A percentile compares a stretch with the other conserved stretches of the same genome.
Conservation (phyloP, 176 grass and related monocot genomes). For the Typha latifolia region DNA sequence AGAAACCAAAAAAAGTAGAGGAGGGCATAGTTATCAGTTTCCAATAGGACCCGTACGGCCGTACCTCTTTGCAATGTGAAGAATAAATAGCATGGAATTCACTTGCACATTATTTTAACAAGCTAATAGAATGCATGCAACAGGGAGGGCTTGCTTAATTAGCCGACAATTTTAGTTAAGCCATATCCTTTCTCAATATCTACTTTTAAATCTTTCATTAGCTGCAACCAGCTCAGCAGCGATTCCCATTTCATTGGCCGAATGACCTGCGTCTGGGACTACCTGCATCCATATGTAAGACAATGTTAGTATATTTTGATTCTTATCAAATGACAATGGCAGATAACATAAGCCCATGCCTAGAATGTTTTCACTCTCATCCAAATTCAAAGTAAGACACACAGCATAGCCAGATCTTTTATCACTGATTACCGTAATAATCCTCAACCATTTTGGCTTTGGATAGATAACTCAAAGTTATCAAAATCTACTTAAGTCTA, state of each 20-base stretch:
- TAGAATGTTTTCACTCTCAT: background rate
- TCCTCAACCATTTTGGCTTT: no score
- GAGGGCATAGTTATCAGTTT: no score
- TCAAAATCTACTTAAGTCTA: no score
- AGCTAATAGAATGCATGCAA: background rate
- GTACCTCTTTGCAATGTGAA: no score
- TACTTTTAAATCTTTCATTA: constrained; percentile 60
- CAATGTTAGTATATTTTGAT: background rate
- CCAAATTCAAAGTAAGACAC: no score
- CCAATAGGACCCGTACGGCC: no score
- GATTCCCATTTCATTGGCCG: constrained; percentile 66
- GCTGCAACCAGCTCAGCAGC: constrained; percentile 61
- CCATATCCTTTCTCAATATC: constrained; percentile 32
- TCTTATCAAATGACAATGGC: background rate
- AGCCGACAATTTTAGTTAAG: background rate
- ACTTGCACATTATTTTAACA: no score
- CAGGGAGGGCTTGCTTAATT: background rate
- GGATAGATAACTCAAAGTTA: no score
- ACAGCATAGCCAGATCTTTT: no score
- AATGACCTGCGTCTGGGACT: constrained; percentile 81
- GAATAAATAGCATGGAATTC: no score
- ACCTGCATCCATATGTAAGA: constrained; percentile 36
- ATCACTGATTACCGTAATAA: no score
- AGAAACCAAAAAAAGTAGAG: no score
- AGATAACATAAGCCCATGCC: background rate